Evolutionary conservation across 345 rosid species (phyloP), one percentile per base, ranked within the genome.

Genomic region (Microthlaspi erraticum): DNA sequence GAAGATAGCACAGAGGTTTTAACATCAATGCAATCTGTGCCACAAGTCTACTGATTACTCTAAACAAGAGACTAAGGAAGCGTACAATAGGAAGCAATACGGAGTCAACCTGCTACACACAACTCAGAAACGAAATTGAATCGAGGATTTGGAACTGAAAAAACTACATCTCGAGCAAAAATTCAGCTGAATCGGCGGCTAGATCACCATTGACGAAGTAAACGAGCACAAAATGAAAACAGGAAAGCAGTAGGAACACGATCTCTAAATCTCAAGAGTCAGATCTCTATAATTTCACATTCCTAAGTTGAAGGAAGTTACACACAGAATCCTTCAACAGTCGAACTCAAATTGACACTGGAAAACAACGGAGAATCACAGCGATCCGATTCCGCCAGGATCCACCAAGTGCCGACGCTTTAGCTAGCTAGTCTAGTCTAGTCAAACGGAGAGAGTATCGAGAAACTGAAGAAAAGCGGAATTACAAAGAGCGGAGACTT

Each of bases 401-500:
- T 41, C 56, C 11, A 75, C 42, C 18, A 17, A 55, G 29, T 16
- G 4, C 10, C 13, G 29, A 67, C 18, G 41, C 51, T 53, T 37
- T 0, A 50, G 48, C 49, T 52, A 53, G 5, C 71, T 26, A 52
- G 39, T 34, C 55, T 36, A 45, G 19, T 8, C 8, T 42, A 41
- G 48, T 13, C 2, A 20, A 10, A 36, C 9, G n/a, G 44, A 33
- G 62, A 57, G 57, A 10, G 45, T 16, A 50, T 10, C 38, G 10
- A 20, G 36, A 37, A 46, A 11, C 20, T 16, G 36, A 67, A 4
- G 63, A 20, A 60, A 34, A 60, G 13, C 52, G 58, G 50, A 55
- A 77, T 37, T 56, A 54, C 56, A 46, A 69, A 53, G 79, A 63
- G 54, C 33, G 44, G 54, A 68, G 50, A 79, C 81, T 72, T 60